Percentiles rank a stretch among this genome's conserved stretches.
Conservation (phyloP, 2,329 filamentous ascomycete genomes). For the Fusarium sp. region DNA sequence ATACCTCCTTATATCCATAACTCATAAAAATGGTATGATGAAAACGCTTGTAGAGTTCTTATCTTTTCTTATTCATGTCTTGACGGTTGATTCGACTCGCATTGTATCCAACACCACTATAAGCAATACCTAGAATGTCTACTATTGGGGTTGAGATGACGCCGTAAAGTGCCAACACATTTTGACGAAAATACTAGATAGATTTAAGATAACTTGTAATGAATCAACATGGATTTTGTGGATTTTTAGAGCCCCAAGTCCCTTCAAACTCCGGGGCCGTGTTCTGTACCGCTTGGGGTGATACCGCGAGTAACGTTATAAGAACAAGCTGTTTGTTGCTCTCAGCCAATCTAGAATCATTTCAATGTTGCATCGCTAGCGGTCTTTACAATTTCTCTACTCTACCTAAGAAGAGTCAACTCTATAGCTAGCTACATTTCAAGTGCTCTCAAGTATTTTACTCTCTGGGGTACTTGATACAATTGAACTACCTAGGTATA, state of each 20-base stretch:
- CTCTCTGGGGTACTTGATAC: background rate
- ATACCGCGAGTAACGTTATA: background rate
- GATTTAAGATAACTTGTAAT: too few species aligned
- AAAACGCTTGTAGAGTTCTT: background rate
- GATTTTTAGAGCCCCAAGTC: too few species aligned
- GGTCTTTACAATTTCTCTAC: rapidly evolving
- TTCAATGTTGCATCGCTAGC: background rate
- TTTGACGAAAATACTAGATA: too few species aligned
- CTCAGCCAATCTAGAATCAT: background rate
- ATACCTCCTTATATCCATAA: background rate
- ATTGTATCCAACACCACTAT: background rate
- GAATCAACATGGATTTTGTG: too few species aligned
- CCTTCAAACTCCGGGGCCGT: too few species aligned
- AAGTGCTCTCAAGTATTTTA: background rate
- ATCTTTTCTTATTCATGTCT: background rate
- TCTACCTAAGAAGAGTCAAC: background rate
- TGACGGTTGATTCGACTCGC: background rate
- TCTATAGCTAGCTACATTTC: too few species aligned
- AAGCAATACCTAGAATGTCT: too few species aligned
- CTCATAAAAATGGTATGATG: background rate
- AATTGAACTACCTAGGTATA: background rate
- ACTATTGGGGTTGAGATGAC: too few species aligned
- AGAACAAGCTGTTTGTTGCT: background rate
- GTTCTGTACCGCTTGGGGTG: background rate
- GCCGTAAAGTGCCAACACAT: too few species aligned